Evolutionary conservation across 768 basidiomycete species (phyloP).

Genomic region (Calocybe gangraenosa): DNA sequence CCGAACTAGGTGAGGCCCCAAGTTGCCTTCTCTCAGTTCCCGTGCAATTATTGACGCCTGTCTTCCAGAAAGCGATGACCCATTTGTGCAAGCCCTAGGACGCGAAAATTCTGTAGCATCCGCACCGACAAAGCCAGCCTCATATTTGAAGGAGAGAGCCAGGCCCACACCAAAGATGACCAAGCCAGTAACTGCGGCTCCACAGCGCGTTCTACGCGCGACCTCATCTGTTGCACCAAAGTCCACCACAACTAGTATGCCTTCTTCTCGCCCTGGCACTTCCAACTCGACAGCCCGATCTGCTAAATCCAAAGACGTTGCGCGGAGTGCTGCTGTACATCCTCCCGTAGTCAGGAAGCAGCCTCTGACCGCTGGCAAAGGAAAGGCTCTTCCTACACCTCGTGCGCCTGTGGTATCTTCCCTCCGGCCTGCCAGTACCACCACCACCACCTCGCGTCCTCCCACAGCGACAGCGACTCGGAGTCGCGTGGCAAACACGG

Average conservation of each 20-base stretch:
- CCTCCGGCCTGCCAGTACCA: too few species aligned
- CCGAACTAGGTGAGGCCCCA: constrained; percentile 23
- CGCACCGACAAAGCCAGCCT: background rate
- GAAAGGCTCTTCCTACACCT: background rate
- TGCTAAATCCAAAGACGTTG: background rate
- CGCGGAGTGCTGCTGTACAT: too few species aligned
- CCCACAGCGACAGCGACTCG: constrained; percentile 4
- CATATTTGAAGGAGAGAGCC: background rate
- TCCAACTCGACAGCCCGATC: background rate
- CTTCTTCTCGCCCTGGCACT: background rate
- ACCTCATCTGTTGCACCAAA: constrained; percentile 1
- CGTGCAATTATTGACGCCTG: background rate
- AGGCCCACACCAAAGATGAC: background rate
- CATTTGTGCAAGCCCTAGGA: constrained; percentile 17
- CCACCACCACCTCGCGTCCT: constrained; percentile 3
- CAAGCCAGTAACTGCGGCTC: background rate
- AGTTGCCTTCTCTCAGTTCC: background rate
- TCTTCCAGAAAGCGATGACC: constrained; percentile 25
- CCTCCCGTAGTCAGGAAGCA: background rate
- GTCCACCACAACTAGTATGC: background rate
- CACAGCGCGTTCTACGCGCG: background rate
- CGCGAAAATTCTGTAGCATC: background rate
- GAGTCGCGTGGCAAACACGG: constrained; percentile 5
- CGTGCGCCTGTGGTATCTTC: background rate
- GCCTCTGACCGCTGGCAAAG: background rate